Evolutionary conservation across 805 yeast genomes (phyloP), one percentile per base, ranked within the genome.

Genomic region (Ogataea naganishii): DNA sequence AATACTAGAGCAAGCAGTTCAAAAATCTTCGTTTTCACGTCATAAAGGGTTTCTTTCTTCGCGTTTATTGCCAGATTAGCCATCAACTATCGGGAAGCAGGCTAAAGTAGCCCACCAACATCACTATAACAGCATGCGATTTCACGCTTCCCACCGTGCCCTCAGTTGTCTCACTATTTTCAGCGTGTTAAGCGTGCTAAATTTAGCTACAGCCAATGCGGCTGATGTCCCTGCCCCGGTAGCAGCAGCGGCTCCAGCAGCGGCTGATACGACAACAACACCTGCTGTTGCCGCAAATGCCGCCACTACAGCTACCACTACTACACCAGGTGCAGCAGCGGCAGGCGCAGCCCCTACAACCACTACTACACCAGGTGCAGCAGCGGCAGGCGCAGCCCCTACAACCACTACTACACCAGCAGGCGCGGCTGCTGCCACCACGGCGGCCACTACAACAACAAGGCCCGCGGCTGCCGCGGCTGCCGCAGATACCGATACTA

Each of bases 321-420:
- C 27, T 17, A 23, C 37, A 8, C 15, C 35, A 19, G 19, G 12
- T 7, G 33, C 24, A 14, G 35, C 32, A 18, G 33, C 30, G 6
- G 29, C 32, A 5, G 14, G 13, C 18, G 8, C 32, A 9, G 12
- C 26, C 10, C 15, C 21, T n/a, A 29, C 33, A 12, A 18, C 28
- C 5, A 10, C 32, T 4, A 24, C 40, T 9, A 17, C 35, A 12
- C 24, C 35, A 14, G 10, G n/a, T 13, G 26, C 26, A n/a, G 16
- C 26, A 12, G 12, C 24, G 6, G 26, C 34, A 20, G 19, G 26
- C 11, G n/a, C 37, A 4, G 36, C 49, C 9, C 38, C 35, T 13
- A 39, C 32, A 23, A 27, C 40, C n/a, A 36, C 40, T 7, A 31
- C 41, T 1, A 31, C 44, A 10, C 20, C 32, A 10, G 23, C 33